Conservation (phyloP, 2,329 filamentous ascomycete species). For the Paecilomyces dactylethromorphus region DNA sequence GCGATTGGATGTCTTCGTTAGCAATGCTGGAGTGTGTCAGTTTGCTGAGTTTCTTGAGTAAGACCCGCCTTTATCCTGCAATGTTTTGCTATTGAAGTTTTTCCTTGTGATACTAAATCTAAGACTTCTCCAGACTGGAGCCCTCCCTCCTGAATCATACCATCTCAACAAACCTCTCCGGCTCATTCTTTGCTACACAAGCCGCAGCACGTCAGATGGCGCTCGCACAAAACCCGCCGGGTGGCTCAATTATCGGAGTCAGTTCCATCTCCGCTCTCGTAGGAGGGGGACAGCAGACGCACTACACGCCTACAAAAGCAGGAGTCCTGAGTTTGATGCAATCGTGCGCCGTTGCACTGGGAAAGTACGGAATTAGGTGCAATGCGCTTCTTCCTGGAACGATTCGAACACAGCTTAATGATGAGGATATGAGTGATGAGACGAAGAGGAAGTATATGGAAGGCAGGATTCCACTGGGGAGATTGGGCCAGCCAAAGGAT, state of each 20-base stretch:
- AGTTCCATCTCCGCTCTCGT: conserved; percentile 36
- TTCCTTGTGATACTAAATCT: neutral
- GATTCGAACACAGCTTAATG: conserved; percentile 76
- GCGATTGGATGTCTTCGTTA: conserved; percentile 71
- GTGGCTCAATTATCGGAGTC: conserved; percentile 64
- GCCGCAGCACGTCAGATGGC: conserved; percentile 81
- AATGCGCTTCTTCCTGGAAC: conserved; percentile 81
- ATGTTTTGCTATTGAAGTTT: neutral
- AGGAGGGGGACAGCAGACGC: conserved; percentile 70
- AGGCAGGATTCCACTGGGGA: conserved; percentile 68
- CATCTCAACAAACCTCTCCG: conserved; percentile 73
- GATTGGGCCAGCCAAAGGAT: conserved; percentile 66
- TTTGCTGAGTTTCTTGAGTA: conserved; percentile 80
- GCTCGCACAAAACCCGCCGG: conserved; percentile 58
- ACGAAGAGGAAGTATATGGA: conserved; percentile 73
- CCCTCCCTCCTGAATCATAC: conserved; percentile 65
- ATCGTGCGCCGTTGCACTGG: conserved; percentile 71
- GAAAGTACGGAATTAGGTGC: conserved; percentile 68
- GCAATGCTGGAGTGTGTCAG: conserved; percentile 81
- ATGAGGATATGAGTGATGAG: conserved; percentile 69
- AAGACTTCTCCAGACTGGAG: conserved; percentile 46
- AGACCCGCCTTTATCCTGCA: conserved; percentile 12
- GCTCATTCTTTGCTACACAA: conserved; percentile 83
- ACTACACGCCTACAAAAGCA: conserved; percentile 87
- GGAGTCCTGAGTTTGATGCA: conserved; percentile 78